Evolutionary conservation across 257 asterid genomes (phyloP), one percentile per base, ranked within the genome.

Genomic region (Nyctanthes arbortristis): DNA sequence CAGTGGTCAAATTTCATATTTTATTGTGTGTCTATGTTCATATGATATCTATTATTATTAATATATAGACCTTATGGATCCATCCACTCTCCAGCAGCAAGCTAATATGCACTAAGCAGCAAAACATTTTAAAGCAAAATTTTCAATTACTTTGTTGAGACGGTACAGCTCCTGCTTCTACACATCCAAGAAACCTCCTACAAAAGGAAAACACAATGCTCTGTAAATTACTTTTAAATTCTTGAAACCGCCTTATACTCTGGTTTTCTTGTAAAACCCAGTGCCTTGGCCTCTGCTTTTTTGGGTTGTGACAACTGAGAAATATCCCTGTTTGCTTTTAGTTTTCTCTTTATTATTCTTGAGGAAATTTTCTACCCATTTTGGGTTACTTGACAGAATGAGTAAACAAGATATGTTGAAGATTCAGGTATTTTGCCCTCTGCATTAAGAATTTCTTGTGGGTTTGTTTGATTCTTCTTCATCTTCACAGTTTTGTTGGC

Each of bases 371-470:
- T n/a, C n/a, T n/a, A n/a, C n/a, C n/a, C 30, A 40, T 43, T 39
- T 33, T 70, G 24, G 13, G 34, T n/a, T n/a, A n/a, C 6, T 47
- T 14, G 12, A 10, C 66, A 76, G 40, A 60, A 87, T 87, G 91
- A 85, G 47, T 60, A 87, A 87, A 67, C 91, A 85, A 57, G 91
- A 83, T 65, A 69, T 84, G 77, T 22, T 81, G 71, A 87, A 85
- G 89, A 34, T 74, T 76, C 89, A 81, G 94, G 94, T 85, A 78
- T 37, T 66, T 60, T 30, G 14, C 45, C 34, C 35, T 4, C 1
- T 37, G 22, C 55, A 4, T 13, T 59, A 4, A 0, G 49, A 16
- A 14, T 13, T 61, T 22, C 32, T 7, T 56, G 27, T 27, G 16
- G 33, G 37, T 62, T 39, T 55, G 1, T 47, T 29, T 52, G 14